A percentile compares a stretch with the other conserved stretches of the same genome.
These are phyloP conservation scores for Lindgomyces ingoldianus DNA, from an alignment of 495 filamentous ascomycete genomes.

Conservation along the genomic window DNA sequence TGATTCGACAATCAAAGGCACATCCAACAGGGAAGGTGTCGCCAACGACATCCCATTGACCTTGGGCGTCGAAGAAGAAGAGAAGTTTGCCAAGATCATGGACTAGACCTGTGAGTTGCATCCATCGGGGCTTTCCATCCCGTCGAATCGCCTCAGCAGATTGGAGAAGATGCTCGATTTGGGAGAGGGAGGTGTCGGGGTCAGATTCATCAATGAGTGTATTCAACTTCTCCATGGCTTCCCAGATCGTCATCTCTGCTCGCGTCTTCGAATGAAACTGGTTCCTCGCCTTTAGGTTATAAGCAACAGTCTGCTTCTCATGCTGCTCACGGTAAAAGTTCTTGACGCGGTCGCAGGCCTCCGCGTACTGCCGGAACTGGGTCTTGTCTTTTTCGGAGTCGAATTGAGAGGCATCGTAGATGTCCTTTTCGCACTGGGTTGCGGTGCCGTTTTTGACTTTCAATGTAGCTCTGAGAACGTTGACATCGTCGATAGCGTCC, in stretches of 20 bases:
- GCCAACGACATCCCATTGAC: constrained; percentile 92
- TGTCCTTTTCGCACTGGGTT: constrained; percentile 51
- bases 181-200: constrained; percentile 80
- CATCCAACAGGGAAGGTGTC: constrained; percentile 93
- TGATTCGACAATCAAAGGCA: constrained; percentile 71
- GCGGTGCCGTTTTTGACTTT: constrained; percentile 50
- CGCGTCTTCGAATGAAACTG: constrained; percentile 67
- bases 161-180: constrained; percentile 87
- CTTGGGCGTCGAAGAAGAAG: constrained; percentile 76
- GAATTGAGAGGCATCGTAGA: constrained; percentile 66
- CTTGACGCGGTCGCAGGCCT: constrained; percentile 76
- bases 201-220: constrained; percentile 85
- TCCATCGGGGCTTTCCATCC: constrained; percentile 89
- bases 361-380: constrained; percentile 75
- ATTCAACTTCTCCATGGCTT: constrained; percentile 88
- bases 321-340: constrained; percentile 84
- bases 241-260: constrained; percentile 79
- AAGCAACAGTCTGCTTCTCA: constrained; percentile 79
- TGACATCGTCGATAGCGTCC: constrained; percentile 78
- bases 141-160: constrained; percentile 82
- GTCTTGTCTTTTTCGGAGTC: constrained; percentile 79
- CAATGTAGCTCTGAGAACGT: constrained; percentile 64
- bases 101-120: constrained; percentile 86
- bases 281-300: constrained; percentile 75
- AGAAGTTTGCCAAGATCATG: constrained; percentile 89